phyloP scores from a whole-genome alignment of 805 yeast genomes.

The Blastobotrys parvus region DNA sequence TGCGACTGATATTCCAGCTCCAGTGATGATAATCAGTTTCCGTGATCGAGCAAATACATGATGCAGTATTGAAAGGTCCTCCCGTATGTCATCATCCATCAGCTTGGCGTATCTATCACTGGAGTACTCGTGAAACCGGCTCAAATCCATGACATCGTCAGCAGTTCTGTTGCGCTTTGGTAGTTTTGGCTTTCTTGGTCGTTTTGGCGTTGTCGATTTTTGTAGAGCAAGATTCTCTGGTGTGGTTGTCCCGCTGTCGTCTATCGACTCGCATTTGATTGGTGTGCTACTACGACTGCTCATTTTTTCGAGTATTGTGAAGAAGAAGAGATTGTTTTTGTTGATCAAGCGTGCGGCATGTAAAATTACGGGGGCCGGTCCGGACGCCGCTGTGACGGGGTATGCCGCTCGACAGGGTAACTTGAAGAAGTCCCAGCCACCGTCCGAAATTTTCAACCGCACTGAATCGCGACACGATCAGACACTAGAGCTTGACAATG shows the following conservation, averaged over 20 bases:
- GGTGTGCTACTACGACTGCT: too few relatives aligned
- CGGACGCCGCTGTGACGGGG: too few relatives aligned
- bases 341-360: too few relatives aligned
- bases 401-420: too few relatives aligned
- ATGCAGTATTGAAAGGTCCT: constrained; percentile 37
- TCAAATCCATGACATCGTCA: constrained; percentile 6
- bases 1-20: constrained; percentile 87
- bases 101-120: not conserved
- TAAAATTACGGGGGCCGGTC: too few relatives aligned
- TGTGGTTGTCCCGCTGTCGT: too few relatives aligned
- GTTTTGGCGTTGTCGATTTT: not conserved
- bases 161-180: not conserved
- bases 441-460: too few relatives aligned
- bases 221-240: not conserved
- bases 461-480: not conserved
- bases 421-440: too few relatives aligned
- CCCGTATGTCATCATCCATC: not conserved
- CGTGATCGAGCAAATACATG: constrained; percentile 48
- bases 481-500: constrained; percentile 39
- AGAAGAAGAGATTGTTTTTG: too few relatives aligned
- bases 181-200: not conserved
- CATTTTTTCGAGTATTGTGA: too few relatives aligned
- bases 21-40: constrained; percentile 59
- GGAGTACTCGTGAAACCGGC: not conserved
- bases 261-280: too few relatives aligned